phyloP scores from a whole-genome alignment of 345 rosid species.

The Salix viminalis region DNA sequence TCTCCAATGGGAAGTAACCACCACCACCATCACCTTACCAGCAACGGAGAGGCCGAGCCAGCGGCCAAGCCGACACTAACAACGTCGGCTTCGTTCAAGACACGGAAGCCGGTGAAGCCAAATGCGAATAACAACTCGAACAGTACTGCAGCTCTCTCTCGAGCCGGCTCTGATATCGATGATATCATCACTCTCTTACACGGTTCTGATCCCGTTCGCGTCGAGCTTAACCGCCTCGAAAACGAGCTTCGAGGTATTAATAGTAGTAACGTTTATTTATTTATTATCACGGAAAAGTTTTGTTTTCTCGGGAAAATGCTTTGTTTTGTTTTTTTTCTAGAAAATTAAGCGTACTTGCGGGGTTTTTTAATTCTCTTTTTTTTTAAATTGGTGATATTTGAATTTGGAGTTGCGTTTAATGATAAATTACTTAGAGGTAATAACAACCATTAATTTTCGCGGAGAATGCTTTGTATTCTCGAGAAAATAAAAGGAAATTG shows the following conservation, averaged over 20 bases:
- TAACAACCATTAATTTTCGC: not conserved
- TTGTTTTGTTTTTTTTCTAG: not conserved
- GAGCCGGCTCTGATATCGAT: slow-evolving; percentile 36
- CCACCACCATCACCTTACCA: slow-evolving; percentile 11
- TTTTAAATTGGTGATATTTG: not conserved
- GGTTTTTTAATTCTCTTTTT: too few relatives aligned
- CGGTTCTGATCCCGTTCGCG: slow-evolving; percentile 53
- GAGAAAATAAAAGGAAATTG: not conserved
- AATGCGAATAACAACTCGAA: not conserved
- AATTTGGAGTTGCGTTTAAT: not conserved
- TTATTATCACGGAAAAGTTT: not conserved
- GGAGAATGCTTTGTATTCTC: not conserved
- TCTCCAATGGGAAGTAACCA: slow-evolving; percentile 21
- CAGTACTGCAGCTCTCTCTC: slow-evolving; percentile 15
- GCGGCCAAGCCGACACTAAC: slow-evolving; percentile 9
- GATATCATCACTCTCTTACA: slow-evolving; percentile 40
- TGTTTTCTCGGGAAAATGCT: not conserved
- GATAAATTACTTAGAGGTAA: not conserved
- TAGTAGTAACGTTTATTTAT: not conserved
- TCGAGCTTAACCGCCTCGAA: slow-evolving; percentile 49
- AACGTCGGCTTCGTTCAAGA: slow-evolving; percentile 40
- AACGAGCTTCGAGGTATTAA: slow-evolving; percentile 43
- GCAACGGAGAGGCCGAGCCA: slow-evolving; percentile 33
- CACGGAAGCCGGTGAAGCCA: slow-evolving; percentile 33
- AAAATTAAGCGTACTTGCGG: not conserved